Conservation (phyloP, 345 rosid genomes). For the Diplotaxis tenuifolia region DNA sequence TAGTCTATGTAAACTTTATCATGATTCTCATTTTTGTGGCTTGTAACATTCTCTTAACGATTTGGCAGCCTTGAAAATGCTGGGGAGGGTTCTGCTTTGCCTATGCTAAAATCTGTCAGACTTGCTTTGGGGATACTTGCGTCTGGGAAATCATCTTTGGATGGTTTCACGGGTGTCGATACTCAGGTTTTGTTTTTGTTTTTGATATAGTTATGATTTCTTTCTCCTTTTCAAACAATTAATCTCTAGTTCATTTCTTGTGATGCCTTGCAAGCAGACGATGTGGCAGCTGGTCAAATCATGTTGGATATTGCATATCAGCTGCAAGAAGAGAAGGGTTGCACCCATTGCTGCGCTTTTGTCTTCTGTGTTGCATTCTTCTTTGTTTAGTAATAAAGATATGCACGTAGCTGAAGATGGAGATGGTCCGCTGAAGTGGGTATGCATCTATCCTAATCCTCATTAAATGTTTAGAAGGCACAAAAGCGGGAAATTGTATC, state of each 20-base stretch:
- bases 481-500: neutral
- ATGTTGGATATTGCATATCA: constrained; percentile 86
- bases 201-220: constrained; percentile 1
- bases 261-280: constrained; percentile 50
- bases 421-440: constrained; percentile 92
- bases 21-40: neutral
- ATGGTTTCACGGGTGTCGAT: constrained; percentile 61
- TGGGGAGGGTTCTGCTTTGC: constrained; percentile 80
- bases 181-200: constrained; percentile 51
- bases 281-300: constrained; percentile 87
- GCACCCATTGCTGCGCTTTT: constrained; percentile 89
- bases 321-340: constrained; percentile 87
- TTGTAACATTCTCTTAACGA: neutral
- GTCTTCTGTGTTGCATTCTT: constrained; percentile 78
- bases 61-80: constrained; percentile 93
- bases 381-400: constrained; percentile 56
- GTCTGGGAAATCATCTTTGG: constrained; percentile 45
- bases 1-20: neutral
- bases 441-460: constrained; percentile 35
- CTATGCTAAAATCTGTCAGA: constrained; percentile 86
- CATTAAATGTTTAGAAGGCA: neutral
- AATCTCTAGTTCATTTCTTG: neutral
- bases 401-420: constrained; percentile 62
- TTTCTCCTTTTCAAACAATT: neutral
- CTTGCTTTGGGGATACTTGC: constrained; percentile 59